Evolutionary conservation across 1,284 basidiomycete genomes (phyloP).

Genomic region (Fomitiporia mediterranea): DNA sequence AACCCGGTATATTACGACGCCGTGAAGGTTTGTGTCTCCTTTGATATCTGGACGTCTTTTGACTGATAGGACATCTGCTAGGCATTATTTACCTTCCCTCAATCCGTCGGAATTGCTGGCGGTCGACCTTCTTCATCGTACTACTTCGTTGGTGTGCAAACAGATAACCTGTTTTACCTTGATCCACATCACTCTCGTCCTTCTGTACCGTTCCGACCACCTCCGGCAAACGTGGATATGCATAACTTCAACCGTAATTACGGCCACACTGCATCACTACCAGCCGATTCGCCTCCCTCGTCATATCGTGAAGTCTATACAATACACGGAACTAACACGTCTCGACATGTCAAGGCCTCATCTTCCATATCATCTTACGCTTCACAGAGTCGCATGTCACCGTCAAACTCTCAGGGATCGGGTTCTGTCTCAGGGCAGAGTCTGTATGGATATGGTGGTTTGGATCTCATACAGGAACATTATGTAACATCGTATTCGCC

Average conservation of each 20-base stretch:
- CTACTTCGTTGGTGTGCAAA: conserved; percentile 94
- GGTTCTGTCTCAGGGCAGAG: conserved; percentile 10
- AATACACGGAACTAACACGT: conserved; percentile 50
- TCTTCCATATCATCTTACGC: conserved; percentile 34
- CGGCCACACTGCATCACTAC: conserved; percentile 20
- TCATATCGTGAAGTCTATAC: conserved; percentile 49
- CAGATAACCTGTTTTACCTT: conserved; percentile 88
- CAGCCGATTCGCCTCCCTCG: conserved; percentile 44
- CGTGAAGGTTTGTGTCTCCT: conserved; percentile 66
- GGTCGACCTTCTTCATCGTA: conserved; percentile 94
- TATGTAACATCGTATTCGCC: conserved; percentile 59
- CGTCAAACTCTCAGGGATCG: conserved; percentile 10
- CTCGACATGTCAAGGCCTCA: conserved; percentile 56
- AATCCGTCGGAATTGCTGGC: conserved; percentile 94
- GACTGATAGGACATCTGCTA: conserved; percentile 29
- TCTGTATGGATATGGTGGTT: conserved; percentile 7
- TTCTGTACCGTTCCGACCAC: conserved; percentile 69
- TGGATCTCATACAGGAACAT: conserved; percentile 50
- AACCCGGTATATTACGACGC: conserved; percentile 94
- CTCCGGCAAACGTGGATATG: conserved; percentile 32
- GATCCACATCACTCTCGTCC: conserved; percentile 92
- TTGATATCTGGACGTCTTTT: neutral
- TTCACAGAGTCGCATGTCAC: conserved; percentile 10
- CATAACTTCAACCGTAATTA: neutral
- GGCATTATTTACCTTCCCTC: conserved; percentile 89